Conservation (phyloP, 768 basidiomycete genomes). For the Coprinopsis marcescibilis region DNA sequence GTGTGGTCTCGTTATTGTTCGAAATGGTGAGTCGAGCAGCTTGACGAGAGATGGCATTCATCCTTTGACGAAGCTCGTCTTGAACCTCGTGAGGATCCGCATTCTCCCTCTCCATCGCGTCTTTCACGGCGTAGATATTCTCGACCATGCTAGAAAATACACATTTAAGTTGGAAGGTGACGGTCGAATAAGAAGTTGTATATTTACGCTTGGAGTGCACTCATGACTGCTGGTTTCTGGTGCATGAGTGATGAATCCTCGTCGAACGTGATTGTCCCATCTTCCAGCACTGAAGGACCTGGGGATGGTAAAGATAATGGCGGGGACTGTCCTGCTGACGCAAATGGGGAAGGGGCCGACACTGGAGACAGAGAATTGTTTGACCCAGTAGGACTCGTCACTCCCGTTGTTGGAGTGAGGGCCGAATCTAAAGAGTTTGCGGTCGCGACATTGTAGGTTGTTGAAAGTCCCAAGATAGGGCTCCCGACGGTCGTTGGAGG, state of each 20-base stretch:
- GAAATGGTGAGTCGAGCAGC: conserved; percentile 7
- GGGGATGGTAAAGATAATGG: conserved; percentile 6
- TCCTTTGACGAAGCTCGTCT: conserved; percentile 1
- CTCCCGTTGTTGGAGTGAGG: conserved; percentile 29
- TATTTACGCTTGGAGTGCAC: conserved; percentile 6
- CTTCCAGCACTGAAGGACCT: background rate
- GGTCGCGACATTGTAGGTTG: conserved; percentile 24
- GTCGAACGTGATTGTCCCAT: conserved; percentile 1
- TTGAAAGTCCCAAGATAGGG: conserved; percentile 31
- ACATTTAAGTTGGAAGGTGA: background rate
- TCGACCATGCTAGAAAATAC: conserved; percentile 3
- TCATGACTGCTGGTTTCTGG: conserved; percentile 5
- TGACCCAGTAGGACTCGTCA: conserved; percentile 4
- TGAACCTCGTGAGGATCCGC: background rate
- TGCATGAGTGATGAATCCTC: conserved; percentile 4
- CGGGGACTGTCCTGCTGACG: background rate
- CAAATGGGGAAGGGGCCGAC: conserved; percentile 2
- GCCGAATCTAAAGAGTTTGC: conserved; percentile 42
- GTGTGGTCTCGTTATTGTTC: conserved; percentile 18
- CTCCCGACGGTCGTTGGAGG: conserved; percentile 32
- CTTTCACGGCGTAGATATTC: background rate
- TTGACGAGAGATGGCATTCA: conserved; percentile 5
- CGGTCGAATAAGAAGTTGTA: background rate
- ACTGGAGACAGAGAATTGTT: conserved; percentile 6
- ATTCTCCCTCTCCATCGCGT: background rate